Evolutionary conservation across 1,284 basidiomycete genomes (phyloP), one percentile per base, ranked within the genome.

Genomic region (Microbotryum saponariae): DNA sequence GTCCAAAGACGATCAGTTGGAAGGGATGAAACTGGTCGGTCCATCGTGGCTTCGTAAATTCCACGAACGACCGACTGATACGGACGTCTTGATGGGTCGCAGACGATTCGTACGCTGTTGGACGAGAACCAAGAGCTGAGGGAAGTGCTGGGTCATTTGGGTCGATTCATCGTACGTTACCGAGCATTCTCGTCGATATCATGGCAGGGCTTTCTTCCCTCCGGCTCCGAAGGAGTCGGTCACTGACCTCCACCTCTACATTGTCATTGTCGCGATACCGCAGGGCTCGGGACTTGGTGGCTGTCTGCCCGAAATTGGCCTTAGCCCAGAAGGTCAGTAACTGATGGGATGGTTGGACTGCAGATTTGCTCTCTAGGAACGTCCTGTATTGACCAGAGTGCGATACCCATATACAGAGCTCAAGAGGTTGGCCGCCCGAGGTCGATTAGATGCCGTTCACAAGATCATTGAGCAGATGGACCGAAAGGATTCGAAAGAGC

Each of bases 91-190:
- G 12, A 10, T 37, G 37, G 37, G 37, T 37, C 37, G 14, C 37
- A 37, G 37, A 16, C 37, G 37, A 78, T 92, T 60, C 87, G 84
- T 85, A 89, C 90, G 75, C 79, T 94, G 64, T 87, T 94, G 83
- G 79, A 84, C 51, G 91, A 94, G 78, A 94, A 94, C 73, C 83
- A 89, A 63, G 83, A 85, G 12, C 81, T 94, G 54, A 84, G 91
- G 42, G 82, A 81, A 64, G 80, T 94, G 65, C 80, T 94, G 57
- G 83, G 84, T 68, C 84, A 79, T 66, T 81, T 94, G 44, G 81
- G 85, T 45, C 77, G 80, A 2, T 93, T 93, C 73, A 87, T 94
- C 54, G 89, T 60, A 88, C 12, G 90, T 42, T 18, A 42, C 2
- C 37, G 29, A 42, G 8, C 37, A 16, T 42, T 42, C 6, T 42